These are phyloP conservation scores for Pleurotus platypus DNA, from an alignment of 768 basidiomycete genomes.

Conservation along the genomic window DNA sequence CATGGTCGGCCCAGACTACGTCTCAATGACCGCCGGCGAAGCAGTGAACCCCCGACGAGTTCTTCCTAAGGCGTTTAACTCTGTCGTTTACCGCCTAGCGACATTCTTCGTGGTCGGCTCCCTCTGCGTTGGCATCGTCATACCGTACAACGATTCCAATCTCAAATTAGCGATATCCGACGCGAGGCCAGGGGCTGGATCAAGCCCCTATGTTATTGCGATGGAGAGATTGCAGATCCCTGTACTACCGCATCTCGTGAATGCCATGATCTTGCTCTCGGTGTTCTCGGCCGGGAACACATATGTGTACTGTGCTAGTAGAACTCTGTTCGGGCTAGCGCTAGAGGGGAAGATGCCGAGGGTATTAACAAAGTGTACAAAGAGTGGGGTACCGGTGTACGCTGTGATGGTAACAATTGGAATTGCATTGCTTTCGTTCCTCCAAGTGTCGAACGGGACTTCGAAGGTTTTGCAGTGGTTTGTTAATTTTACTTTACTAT, in stretches of 20 bases:
- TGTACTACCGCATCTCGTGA: conserved; percentile 66
- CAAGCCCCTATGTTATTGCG: conserved; percentile 85
- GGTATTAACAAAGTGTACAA: conserved; percentile 49
- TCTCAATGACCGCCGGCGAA: conserved; percentile 67
- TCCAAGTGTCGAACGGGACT: conserved; percentile 46
- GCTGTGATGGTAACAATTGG: conserved; percentile 42
- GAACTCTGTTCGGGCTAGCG: conserved; percentile 52
- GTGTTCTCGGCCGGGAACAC: conserved; percentile 75
- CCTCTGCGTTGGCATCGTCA: conserved; percentile 71
- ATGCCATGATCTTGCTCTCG: conserved; percentile 63
- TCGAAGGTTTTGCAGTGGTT: conserved; percentile 47
- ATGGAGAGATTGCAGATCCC: conserved; percentile 68
- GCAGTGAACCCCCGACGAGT: conserved; percentile 65
- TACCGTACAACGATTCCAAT: conserved; percentile 65
- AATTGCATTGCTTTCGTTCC: conserved; percentile 36
- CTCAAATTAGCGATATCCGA: conserved; percentile 51
- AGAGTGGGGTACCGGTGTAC: conserved; percentile 54
- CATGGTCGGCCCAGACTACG: conserved; percentile 56
- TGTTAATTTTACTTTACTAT: not conserved
- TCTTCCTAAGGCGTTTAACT: conserved; percentile 66
- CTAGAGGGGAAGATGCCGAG: conserved; percentile 58
- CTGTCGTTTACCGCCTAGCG: conserved; percentile 78
- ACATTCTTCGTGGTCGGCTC: conserved; percentile 76
- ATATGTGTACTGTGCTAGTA: conserved; percentile 58
- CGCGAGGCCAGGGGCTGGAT: conserved; percentile 53